Evolutionary conservation across 768 basidiomycete genomes (phyloP).

Genomic region (Leccinum sublutescens): DNA sequence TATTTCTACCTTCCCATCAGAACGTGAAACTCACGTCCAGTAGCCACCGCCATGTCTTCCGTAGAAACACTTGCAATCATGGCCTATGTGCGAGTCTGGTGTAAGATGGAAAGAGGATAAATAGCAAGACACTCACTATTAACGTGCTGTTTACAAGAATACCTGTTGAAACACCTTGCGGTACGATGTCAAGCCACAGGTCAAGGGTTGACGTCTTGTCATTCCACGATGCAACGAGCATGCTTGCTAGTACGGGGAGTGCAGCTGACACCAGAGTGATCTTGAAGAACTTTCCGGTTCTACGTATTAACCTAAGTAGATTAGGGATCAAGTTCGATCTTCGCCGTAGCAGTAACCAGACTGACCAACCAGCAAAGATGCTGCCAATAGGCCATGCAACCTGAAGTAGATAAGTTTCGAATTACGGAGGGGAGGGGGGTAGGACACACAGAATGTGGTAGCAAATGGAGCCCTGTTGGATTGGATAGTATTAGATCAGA

Average conservation of each 20-base stretch:
- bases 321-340: background rate
- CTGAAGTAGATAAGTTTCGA: background rate
- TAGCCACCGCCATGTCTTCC: constrained; percentile 84
- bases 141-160: constrained; percentile 83
- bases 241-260: constrained; percentile 56
- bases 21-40: constrained; percentile 66
- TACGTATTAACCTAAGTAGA: background rate
- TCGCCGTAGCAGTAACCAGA: background rate
- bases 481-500: background rate
- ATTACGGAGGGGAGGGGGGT: background rate
- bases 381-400: background rate
- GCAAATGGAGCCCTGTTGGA: background rate
- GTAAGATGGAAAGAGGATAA: constrained; percentile 5
- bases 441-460: background rate
- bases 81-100: constrained; percentile 47
- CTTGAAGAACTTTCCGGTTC: background rate
- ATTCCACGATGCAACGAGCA: constrained; percentile 66
- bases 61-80: constrained; percentile 81
- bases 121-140: constrained; percentile 52
- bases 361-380: background rate
- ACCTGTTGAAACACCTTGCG: constrained; percentile 82
- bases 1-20: background rate
- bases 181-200: constrained; percentile 76
- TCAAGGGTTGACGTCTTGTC: constrained; percentile 56
- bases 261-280: constrained; percentile 32